These are phyloP conservation scores for Plantago ovata DNA, from an alignment of 257 asterid genomes.

Conservation along the genomic window DNA sequence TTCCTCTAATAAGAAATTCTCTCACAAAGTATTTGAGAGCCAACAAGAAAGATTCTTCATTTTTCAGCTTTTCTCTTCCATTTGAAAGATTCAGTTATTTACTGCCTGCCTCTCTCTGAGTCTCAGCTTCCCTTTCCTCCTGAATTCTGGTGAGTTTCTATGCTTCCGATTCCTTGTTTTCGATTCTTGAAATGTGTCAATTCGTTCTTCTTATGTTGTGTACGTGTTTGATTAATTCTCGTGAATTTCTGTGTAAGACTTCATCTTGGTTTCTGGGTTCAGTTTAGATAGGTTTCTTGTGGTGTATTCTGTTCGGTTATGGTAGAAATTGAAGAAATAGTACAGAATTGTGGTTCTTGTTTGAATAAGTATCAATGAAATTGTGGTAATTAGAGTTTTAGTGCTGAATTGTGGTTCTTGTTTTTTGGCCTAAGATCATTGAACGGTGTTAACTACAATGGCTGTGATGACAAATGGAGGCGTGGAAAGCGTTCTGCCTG, in stretches of 20 bases:
- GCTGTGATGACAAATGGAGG: slow-evolving; percentile 60
- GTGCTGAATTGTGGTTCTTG: neutral
- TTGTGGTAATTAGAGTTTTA: neutral
- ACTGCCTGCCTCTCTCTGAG: neutral
- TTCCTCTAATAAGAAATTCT: too few species aligned
- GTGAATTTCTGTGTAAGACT: neutral
- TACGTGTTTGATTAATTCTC: neutral
- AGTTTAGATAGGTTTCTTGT: neutral
- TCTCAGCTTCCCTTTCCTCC: neutral
- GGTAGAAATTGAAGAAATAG: too few species aligned
- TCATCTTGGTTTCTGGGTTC: neutral
- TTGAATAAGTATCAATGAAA: slow-evolving; percentile 1
- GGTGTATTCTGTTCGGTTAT: neutral
- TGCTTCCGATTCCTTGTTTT: neutral
- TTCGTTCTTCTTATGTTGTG: neutral
- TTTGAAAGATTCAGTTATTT: slow-evolving; percentile 4
- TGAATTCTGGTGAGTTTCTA: slow-evolving; percentile 17
- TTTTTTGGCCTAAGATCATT: slow-evolving; percentile 14
- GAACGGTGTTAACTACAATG: slow-evolving; percentile 31
- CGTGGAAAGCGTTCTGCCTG: slow-evolving; percentile 49
- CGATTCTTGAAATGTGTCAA: neutral
- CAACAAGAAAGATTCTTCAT: neutral
- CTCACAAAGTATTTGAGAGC: slow-evolving; percentile 2
- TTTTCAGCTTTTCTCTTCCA: neutral
- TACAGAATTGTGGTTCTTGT: neutral